Evolutionary conservation across 345 rosid genomes (phyloP), one percentile per base, ranked within the genome.

Genomic region (Gossypium turneri): DNA sequence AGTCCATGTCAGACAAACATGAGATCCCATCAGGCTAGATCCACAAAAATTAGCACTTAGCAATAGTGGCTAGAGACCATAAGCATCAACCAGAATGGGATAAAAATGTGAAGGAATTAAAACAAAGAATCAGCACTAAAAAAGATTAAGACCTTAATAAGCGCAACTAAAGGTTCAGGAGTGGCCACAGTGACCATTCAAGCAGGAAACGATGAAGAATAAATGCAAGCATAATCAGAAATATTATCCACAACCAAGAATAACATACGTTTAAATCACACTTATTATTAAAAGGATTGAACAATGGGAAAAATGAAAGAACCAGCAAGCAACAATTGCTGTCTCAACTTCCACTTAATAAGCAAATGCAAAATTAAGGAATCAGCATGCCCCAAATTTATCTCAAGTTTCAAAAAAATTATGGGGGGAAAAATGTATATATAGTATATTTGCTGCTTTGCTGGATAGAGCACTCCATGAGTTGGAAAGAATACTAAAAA

Each of bases 21-120:
- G 60, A 51, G 17, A 29, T 51, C 44, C 43, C 60, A 69, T 69
- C 58, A 50, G 16, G 60, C 16, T 43, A 68, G 73, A 50, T 50
- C 38, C 56, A 67, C 17, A 68, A 22, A 45, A 67, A 67, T 8
- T 24, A 44, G 45, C 34, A 45, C 27, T 67, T 47, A 3, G 41
- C 59, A 25, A 48, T 25, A 69, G 15, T 16, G 59, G 44, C 27
- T 51, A 27, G 44, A 50, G 24, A 64, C 25, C 16, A 27, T 68
- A 24, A 24, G 25, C 24, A 52, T 70, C 47, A 53, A 34, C 45
- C 11, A 19, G 16, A 29, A 2, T n/a, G 27, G n/a, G 45, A 34
- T 17, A 41, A 29, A 22, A 70, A 17, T 27, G 24, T 51, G 17
- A 51, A 27, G 44, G 47, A 27, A 27, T 10, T 29, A 7, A 51